Conservation (phyloP, 2,329 filamentous ascomycete species). For the Penicillium psychrosexuale region DNA sequence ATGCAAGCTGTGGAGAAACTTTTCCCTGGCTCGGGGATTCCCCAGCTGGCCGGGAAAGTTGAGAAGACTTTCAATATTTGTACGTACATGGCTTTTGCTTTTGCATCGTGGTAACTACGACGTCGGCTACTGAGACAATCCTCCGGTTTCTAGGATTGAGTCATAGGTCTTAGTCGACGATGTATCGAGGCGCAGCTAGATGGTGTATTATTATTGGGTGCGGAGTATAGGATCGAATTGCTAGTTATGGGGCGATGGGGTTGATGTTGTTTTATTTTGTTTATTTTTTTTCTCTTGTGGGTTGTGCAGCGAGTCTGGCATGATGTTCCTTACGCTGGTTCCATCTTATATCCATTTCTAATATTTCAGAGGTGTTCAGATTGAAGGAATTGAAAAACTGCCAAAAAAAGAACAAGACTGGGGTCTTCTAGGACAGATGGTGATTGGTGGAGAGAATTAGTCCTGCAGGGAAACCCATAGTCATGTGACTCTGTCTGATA, state of each 20-base stretch:
- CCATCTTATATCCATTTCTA: background rate
- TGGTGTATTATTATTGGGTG: background rate
- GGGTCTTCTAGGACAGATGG: no score
- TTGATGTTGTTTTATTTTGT: background rate
- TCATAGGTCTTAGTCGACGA: no score
- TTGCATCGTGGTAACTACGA: background rate
- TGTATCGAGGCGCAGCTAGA: background rate
- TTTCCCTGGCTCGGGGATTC: constrained; percentile 18
- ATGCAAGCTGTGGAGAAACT: constrained; percentile 14
- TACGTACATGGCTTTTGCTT: constrained; percentile 1
- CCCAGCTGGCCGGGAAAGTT: constrained; percentile 9
- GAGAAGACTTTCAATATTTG: constrained; percentile 8
- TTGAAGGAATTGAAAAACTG: background rate
- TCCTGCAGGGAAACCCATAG: no score
- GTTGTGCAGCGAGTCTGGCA: background rate
- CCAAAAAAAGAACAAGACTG: no score
- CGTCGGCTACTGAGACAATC: background rate
- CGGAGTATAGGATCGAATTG: background rate
- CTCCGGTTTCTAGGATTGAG: background rate
- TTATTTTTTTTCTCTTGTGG: background rate
- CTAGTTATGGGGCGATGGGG: background rate
- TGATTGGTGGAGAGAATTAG: no score
- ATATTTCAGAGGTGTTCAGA: no score
- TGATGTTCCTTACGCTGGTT: background rate
- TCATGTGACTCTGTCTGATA: no score